These are phyloP conservation scores for Colletotrichum lini DNA, from an alignment of 2,329 filamentous ascomycete genomes.

Conservation along the genomic window DNA sequence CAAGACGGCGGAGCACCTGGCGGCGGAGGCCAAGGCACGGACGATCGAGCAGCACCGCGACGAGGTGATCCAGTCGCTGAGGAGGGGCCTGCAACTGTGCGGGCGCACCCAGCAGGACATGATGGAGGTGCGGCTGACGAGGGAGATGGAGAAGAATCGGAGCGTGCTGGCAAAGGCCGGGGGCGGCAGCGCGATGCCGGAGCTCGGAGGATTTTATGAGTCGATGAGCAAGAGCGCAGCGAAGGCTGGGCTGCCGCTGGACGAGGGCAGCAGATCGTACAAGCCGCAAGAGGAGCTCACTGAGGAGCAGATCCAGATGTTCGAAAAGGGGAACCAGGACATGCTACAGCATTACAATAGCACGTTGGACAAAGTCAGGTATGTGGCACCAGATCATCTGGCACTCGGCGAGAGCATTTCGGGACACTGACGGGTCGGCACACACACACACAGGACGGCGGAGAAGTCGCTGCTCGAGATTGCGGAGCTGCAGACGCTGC, in stretches of 20 bases:
- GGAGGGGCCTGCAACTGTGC: slow-evolving; percentile 81
- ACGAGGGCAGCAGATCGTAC: slow-evolving; percentile 44
- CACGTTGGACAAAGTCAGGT: slow-evolving; percentile 95
- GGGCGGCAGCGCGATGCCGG: slow-evolving; percentile 48
- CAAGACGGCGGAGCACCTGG: slow-evolving; percentile 75
- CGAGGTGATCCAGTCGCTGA: slow-evolving; percentile 86
- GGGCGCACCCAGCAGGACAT: slow-evolving; percentile 86
- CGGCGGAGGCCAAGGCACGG: slow-evolving; percentile 79
- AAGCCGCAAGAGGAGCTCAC: slow-evolving; percentile 71
- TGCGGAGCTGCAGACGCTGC: slow-evolving; percentile 88
- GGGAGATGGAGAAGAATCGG: slow-evolving; percentile 91
- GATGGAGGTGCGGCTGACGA: slow-evolving; percentile 90
- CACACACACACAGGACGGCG: slow-evolving; percentile 72
- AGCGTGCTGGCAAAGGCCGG: slow-evolving; percentile 83
- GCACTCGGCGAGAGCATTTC: not conserved
- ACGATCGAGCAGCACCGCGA: slow-evolving; percentile 81
- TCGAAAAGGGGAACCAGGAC: slow-evolving; percentile 92
- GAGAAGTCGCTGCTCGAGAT: slow-evolving; percentile 95
- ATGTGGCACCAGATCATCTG: slow-evolving; percentile 56
- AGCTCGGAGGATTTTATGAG: slow-evolving; percentile 44
- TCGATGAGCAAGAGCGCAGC: slow-evolving; percentile 42
- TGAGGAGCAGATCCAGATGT: slow-evolving; percentile 90
- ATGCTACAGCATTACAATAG: slow-evolving; percentile 96
- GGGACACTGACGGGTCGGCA: slow-evolving; percentile 25
- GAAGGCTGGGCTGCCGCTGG: slow-evolving; percentile 44